Evolutionary conservation across 2,329 filamentous ascomycete species (phyloP).

Genomic region (Byssoonygena ceratinophila): DNA sequence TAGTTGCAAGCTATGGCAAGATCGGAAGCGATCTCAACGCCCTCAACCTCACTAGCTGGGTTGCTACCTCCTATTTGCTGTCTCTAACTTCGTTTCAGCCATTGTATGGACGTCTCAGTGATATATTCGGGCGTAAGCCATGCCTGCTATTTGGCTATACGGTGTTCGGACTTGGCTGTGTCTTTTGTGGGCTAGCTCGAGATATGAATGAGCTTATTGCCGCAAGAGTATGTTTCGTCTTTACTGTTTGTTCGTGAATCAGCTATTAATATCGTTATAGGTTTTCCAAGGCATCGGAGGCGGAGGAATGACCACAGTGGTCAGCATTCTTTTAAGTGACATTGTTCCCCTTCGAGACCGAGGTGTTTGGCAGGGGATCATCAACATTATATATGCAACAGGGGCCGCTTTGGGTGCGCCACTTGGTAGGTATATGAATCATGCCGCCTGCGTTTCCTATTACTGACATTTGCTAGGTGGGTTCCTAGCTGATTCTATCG

Average conservation of each 20-base stretch:
- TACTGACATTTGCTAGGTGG: constrained; percentile 37
- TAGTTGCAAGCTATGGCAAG: constrained; percentile 64
- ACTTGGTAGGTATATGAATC: constrained; percentile 37
- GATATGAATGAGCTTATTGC: constrained; percentile 56
- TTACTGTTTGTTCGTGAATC: neutral
- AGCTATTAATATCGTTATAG: constrained; percentile 26
- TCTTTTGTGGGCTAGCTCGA: constrained; percentile 51
- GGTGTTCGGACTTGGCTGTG: constrained; percentile 55
- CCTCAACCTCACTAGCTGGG: constrained; percentile 65
- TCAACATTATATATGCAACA: constrained; percentile 61
- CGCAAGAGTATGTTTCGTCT: constrained; percentile 41
- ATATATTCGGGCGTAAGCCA: constrained; percentile 60
- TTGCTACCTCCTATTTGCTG: constrained; percentile 60
- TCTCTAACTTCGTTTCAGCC: constrained; percentile 67
- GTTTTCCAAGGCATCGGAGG: constrained; percentile 56
- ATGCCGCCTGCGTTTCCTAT: neutral
- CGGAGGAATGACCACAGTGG: constrained; percentile 60
- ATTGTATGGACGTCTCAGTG: constrained; percentile 58
- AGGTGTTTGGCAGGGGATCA: constrained; percentile 62
- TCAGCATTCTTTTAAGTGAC: constrained; percentile 60
- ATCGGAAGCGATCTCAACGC: constrained; percentile 68
- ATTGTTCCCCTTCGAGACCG: constrained; percentile 58
- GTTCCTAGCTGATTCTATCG: constrained; percentile 58
- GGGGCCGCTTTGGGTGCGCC: constrained; percentile 62
- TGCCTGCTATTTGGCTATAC: constrained; percentile 55